Conservation (phyloP, 2,329 filamentous ascomycete species). For the Trichophyton schoenleinii region DNA sequence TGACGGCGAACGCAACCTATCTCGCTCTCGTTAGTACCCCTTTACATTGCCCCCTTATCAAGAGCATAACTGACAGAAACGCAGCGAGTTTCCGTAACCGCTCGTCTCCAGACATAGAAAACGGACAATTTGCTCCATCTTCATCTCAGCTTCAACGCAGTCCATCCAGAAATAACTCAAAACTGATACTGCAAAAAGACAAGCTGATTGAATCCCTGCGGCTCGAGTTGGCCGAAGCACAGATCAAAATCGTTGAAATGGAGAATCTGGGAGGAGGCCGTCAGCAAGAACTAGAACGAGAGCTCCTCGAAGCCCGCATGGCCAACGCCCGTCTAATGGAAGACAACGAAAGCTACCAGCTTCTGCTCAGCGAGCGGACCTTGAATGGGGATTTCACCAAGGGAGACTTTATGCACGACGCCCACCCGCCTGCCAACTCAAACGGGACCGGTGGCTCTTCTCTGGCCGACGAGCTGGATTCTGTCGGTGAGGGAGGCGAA, state of each 20-base stretch:
- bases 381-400: slow-evolving; percentile 85
- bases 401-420: slow-evolving; percentile 59
- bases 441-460: slow-evolving; percentile 41
- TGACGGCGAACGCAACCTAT: slow-evolving; percentile 40
- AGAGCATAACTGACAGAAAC: slow-evolving; percentile 1
- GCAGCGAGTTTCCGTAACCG: slow-evolving; percentile 38
- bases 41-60: background rate
- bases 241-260: slow-evolving; percentile 88
- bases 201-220: slow-evolving; percentile 87
- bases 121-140: slow-evolving; percentile 72
- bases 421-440: slow-evolving; percentile 29
- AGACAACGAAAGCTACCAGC: slow-evolving; percentile 95
- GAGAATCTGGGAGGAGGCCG: slow-evolving; percentile 85
- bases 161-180: slow-evolving; percentile 80
- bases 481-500: slow-evolving; percentile 48
- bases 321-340: slow-evolving; percentile 93
- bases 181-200: slow-evolving; percentile 86
- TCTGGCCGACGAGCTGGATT: slow-evolving; percentile 80
- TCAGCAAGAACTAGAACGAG: slow-evolving; percentile 77
- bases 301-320: slow-evolving; percentile 85
- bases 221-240: slow-evolving; percentile 82
- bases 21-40: slow-evolving; percentile 38
- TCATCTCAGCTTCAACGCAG: slow-evolving; percentile 65
- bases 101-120: slow-evolving; percentile 53
- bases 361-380: slow-evolving; percentile 87